Base-by-base conservation (phyloP, 176 grass and related monocot genomes). In the Musa itinerans region DNA sequence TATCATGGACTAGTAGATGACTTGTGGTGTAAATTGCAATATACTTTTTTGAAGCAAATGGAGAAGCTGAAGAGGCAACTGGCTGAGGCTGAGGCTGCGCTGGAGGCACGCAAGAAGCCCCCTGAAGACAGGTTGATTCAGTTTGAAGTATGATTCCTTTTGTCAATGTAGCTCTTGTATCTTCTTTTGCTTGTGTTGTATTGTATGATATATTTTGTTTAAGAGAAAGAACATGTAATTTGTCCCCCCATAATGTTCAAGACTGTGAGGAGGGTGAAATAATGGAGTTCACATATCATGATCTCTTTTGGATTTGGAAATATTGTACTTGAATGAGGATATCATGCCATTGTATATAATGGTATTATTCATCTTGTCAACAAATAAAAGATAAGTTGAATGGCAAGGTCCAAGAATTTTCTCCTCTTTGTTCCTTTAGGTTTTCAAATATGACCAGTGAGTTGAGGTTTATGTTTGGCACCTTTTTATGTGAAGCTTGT, bases 91-190 rank as follows among this genome's bases (percentile, higher is more conserved):
- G 95, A 98, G 68, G 95, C 88, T 23, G 90, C 90, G 1, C 69
- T 98, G 19, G 95, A 98, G 76, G 84, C 90, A 82, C 94, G 82
- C 71, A 98, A 93, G 95, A 98, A 93, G 78, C 90, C 90, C 81
- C 90, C 88, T 7, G 88, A 98, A 74, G 90, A 98, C 25, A 68
- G n/a, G n/a, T n/a, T n/a, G n/a, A n/a, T n/a, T n/a, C n/a, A n/a
- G n/a, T n/a, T n/a, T n/a, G n/a, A n/a, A n/a, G n/a, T n/a, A n/a
- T n/a, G n/a, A n/a, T n/a, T n/a, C n/a, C n/a, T n/a, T n/a, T n/a
- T n/a, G n/a, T n/a, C n/a, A n/a, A n/a, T n/a, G n/a, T n/a, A n/a
- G n/a, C n/a, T n/a, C n/a, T n/a, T n/a, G n/a, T n/a, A n/a, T n/a
- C n/a, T n/a, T n/a, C n/a, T n/a, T n/a, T n/a, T n/a, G n/a, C n/a